Evolutionary conservation across 2,329 filamentous ascomycete species (phyloP).

Genomic region (Didymella lethalis): DNA sequence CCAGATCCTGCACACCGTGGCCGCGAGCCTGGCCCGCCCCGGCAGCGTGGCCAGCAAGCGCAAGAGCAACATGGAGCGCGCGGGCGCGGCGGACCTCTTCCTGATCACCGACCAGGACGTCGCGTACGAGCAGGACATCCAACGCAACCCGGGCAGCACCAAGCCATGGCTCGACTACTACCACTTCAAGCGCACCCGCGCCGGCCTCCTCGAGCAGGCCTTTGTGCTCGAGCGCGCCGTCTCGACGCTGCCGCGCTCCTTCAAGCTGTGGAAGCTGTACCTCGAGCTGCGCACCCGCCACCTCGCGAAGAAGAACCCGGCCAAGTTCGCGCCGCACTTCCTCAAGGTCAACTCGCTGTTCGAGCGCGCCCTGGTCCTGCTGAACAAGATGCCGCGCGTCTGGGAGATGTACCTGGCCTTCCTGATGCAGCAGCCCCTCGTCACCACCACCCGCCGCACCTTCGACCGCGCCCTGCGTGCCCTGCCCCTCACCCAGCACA

Average conservation of each 20-base stretch:
- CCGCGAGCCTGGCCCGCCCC: not conserved
- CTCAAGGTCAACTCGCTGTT: slow-evolving; percentile 95
- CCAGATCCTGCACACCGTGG: slow-evolving; percentile 50
- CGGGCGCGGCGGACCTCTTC: slow-evolving; percentile 44
- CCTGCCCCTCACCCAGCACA: slow-evolving; percentile 92
- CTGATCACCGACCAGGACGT: slow-evolving; percentile 83
- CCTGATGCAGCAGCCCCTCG: slow-evolving; percentile 86
- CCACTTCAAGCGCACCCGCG: slow-evolving; percentile 88
- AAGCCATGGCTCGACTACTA: slow-evolving; percentile 97
- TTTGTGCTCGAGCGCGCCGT: slow-evolving; percentile 91
- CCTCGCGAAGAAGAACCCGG: slow-evolving; percentile 81
- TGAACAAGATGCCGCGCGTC: slow-evolving; percentile 98
- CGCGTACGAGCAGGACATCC: slow-evolving; percentile 94
- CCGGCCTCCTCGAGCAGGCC: slow-evolving; percentile 83
- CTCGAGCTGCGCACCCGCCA: slow-evolving; percentile 84
- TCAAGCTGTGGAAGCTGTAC: slow-evolving; percentile 99
- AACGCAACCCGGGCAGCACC: slow-evolving; percentile 82
- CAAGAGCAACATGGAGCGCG: slow-evolving; percentile 49
- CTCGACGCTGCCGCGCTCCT: slow-evolving; percentile 86
- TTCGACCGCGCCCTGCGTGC: slow-evolving; percentile 94
- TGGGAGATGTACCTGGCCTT: slow-evolving; percentile 98
- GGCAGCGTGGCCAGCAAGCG: not conserved
- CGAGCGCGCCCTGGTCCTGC: slow-evolving; percentile 86
- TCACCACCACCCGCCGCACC: slow-evolving; percentile 83
- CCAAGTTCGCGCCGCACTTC: slow-evolving; percentile 80